phyloP scores from a whole-genome alignment of 768 basidiomycete genomes.

The Mycena kentingensis region DNA sequence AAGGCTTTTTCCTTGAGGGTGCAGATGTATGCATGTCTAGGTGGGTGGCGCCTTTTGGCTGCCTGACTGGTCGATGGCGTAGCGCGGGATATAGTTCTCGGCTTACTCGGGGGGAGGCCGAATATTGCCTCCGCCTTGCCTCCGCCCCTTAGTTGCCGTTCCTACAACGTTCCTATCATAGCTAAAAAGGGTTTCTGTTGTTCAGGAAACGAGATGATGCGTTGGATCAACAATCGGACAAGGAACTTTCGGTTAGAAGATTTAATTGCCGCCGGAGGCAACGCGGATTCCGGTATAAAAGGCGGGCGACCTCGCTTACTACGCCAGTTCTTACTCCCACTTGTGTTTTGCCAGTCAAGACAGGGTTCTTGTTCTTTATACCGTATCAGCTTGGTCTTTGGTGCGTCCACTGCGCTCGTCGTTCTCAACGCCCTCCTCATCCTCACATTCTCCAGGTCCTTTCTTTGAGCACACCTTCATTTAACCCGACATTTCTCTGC shows the following conservation, averaged over 20 bases:
- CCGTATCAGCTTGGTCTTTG: slow-evolving; percentile 32
- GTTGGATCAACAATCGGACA: too few species aligned
- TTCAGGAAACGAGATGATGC: too few species aligned
- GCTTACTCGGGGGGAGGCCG: too few species aligned
- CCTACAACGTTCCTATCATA: not conserved
- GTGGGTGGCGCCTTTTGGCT: too few species aligned
- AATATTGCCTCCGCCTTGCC: not conserved
- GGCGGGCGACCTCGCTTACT: not conserved
- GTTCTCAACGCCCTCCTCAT: not conserved
- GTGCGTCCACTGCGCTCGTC: slow-evolving; percentile 21
- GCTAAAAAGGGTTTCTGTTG: not conserved
- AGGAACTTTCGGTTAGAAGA: not conserved
- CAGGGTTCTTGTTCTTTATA: slow-evolving; percentile 50
- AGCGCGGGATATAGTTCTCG: too few species aligned
- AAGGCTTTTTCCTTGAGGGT: too few species aligned
- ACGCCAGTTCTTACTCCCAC: slow-evolving; percentile 29
- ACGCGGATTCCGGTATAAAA: slow-evolving; percentile 5
- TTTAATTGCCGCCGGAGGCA: slow-evolving; percentile 10
- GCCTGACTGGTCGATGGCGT: too few species aligned
- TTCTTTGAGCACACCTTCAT: slow-evolving; percentile 26
- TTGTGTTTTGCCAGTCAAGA: slow-evolving; percentile 49
- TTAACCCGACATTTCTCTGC: slow-evolving; percentile 25
- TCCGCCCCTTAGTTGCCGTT: too few species aligned
- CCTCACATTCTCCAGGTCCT: slow-evolving; percentile 24
- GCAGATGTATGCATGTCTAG: too few species aligned